Evolutionary conservation across 1,284 basidiomycete species (phyloP).

Genomic region (Rhizoctonia solani): DNA sequence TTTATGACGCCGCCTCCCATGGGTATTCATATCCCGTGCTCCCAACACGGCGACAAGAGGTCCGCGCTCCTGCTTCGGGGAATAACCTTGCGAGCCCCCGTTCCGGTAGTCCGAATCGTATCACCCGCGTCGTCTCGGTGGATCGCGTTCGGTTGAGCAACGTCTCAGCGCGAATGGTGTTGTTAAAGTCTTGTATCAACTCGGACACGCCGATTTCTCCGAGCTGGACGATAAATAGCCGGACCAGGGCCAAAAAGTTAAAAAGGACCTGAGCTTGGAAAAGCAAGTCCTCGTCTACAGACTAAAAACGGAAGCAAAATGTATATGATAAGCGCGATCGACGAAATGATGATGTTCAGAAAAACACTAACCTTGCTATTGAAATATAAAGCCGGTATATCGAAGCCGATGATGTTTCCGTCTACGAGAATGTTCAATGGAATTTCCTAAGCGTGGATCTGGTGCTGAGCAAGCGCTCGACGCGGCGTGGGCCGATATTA

Average conservation of each 20-base stretch:
- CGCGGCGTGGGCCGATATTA: background rate
- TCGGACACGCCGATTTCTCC: slow-evolving; percentile 1
- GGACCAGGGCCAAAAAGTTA: slow-evolving; percentile 20
- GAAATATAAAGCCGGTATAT: background rate
- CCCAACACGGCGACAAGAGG: background rate
- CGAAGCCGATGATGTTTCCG: slow-evolving; percentile 21
- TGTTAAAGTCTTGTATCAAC: slow-evolving; percentile 18
- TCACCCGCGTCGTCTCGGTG: background rate
- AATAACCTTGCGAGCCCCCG: background rate
- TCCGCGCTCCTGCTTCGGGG: background rate
- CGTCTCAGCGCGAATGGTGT: background rate
- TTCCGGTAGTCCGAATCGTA: background rate
- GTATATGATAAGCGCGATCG: background rate
- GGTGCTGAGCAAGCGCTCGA: background rate
- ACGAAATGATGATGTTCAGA: background rate
- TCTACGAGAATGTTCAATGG: slow-evolving; percentile 11
- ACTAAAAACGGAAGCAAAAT: background rate
- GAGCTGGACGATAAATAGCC: background rate
- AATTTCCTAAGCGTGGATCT: background rate
- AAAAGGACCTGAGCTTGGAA: slow-evolving; percentile 9
- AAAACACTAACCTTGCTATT: slow-evolving; percentile 8
- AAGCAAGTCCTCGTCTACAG: slow-evolving; percentile 1
- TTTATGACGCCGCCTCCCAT: too few relatives aligned
- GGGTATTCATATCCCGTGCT: background rate
- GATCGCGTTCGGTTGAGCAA: background rate